A percentile compares a stretch with the other conserved stretches of the same genome.
Evolutionary conservation across 2,329 filamentous ascomycete genomes (phyloP).

Genomic region (Ophiocordyceps camponoti-rufipedis): DNA sequence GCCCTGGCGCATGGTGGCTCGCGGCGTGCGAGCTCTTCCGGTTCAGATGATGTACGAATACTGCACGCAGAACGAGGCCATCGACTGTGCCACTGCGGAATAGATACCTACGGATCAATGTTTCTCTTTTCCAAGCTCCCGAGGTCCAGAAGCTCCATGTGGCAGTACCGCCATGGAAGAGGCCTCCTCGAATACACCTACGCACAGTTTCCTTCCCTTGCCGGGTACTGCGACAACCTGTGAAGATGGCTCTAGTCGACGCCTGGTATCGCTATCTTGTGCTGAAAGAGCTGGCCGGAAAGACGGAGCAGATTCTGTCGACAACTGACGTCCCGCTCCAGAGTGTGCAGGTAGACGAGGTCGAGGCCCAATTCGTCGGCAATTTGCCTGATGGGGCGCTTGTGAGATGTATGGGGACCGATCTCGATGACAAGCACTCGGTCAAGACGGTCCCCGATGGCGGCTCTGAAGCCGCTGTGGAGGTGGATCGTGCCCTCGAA

Average conservation of each 20-base stretch:
- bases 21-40: slow-evolving; percentile 35
- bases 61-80: slow-evolving; percentile 11
- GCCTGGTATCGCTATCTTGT: too few species aligned
- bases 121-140: too few species aligned
- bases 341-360: background rate
- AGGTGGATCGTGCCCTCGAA: background rate
- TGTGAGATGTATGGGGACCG: background rate
- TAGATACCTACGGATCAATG: too few species aligned
- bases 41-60: slow-evolving; percentile 6
- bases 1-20: slow-evolving; percentile 50
- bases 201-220: too few species aligned
- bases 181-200: too few species aligned
- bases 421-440: background rate
- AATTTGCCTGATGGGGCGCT: background rate
- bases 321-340: background rate
- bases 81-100: slow-evolving; percentile 5
- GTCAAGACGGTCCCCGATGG: background rate
- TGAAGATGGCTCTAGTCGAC: too few species aligned
- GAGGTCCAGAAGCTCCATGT: too few species aligned
- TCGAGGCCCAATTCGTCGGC: background rate
- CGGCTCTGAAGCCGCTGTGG: background rate
- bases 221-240: too few species aligned
- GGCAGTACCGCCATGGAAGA: too few species aligned
- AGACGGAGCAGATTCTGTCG: background rate
- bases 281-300: background rate